Percentiles rank a stretch among this genome's conserved stretches.
These are phyloP conservation scores for Podila minutissima DNA, from an alignment of 192 early-diverging fungal species.

Conservation along the genomic window DNA sequence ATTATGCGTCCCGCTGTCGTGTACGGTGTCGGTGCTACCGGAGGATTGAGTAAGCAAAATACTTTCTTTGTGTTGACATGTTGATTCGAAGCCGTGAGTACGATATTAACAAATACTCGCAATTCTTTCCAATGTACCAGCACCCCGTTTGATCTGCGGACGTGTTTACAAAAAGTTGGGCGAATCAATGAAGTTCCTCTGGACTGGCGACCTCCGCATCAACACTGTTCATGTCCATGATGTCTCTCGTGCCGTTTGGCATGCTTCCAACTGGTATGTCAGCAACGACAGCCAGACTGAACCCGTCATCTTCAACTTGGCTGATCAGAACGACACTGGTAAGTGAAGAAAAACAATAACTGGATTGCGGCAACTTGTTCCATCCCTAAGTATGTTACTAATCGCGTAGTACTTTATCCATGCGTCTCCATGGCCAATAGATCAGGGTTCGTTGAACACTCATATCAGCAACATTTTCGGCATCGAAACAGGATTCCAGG, in stretches of 20 bases:
- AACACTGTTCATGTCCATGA: slow-evolving; percentile 96
- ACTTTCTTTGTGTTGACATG: background rate
- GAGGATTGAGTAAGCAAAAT: slow-evolving; percentile 76
- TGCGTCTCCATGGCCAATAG: slow-evolving; percentile 31
- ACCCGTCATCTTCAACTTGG: slow-evolving; percentile 81
- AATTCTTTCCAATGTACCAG: slow-evolving; percentile 53
- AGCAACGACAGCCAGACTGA: slow-evolving; percentile 56
- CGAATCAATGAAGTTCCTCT: slow-evolving; percentile 93
- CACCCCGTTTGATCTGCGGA: slow-evolving; percentile 93
- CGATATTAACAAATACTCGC: background rate
- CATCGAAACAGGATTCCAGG: slow-evolving; percentile 87
- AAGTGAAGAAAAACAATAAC: slow-evolving; percentile 25
- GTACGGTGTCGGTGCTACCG: slow-evolving; percentile 85
- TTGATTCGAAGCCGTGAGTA: background rate
- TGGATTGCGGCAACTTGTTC: background rate
- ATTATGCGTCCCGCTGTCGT: slow-evolving; percentile 89
- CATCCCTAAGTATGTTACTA: too few relatives aligned
- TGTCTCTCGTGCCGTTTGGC: slow-evolving; percentile 73
- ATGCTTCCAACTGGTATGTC: slow-evolving; percentile 63
- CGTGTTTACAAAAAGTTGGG: slow-evolving; percentile 83
- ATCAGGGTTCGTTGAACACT: slow-evolving; percentile 83
- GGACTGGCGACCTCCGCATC: slow-evolving; percentile 91
- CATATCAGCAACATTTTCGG: slow-evolving; percentile 77
- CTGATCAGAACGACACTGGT: slow-evolving; percentile 90
- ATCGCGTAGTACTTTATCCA: too few relatives aligned